phyloP scores from a whole-genome alignment of 78 protist species.

The slime mould (Dictyostelium discoideum) region DNA sequence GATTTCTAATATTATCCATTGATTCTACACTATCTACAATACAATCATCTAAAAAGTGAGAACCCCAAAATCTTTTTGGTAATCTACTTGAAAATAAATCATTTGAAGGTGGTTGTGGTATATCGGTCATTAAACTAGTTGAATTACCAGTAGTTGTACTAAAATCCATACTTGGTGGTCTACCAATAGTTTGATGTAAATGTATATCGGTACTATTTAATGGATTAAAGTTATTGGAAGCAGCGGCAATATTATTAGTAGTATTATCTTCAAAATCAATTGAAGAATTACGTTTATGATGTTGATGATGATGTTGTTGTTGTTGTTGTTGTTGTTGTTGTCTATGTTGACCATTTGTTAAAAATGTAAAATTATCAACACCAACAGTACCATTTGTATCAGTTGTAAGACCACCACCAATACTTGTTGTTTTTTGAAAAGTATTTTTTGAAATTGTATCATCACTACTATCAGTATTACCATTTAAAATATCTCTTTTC shows the following conservation, averaged over 20 bases:
- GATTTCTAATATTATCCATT: conserved; percentile 33
- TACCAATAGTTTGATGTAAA: neutral
- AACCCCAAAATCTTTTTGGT: conserved; percentile 50
- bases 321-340: neutral
- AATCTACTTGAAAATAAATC: neutral
- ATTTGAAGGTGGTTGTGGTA: conserved; percentile 40
- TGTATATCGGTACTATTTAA: neutral
- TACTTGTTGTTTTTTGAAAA: neutral
- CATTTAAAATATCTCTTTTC: conserved; percentile 30
- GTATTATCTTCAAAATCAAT: neutral
- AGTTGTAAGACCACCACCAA: neutral
- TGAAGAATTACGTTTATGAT: neutral
- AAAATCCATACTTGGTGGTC: neutral
- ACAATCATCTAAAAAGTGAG: conserved; percentile 30
- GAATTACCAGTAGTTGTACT: neutral
- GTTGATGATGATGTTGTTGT: neutral
- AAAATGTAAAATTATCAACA: neutral
- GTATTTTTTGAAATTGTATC: neutral
- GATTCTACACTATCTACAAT: conserved; percentile 4
- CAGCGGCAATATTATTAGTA: neutral
- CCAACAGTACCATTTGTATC: neutral
- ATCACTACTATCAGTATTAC: neutral
- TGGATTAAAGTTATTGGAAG: neutral
- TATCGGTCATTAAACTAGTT: conserved; percentile 1
- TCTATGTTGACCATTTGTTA: neutral